Conservation (phyloP, 805 yeast species). For the Debaryomyces hansenii region DNA sequence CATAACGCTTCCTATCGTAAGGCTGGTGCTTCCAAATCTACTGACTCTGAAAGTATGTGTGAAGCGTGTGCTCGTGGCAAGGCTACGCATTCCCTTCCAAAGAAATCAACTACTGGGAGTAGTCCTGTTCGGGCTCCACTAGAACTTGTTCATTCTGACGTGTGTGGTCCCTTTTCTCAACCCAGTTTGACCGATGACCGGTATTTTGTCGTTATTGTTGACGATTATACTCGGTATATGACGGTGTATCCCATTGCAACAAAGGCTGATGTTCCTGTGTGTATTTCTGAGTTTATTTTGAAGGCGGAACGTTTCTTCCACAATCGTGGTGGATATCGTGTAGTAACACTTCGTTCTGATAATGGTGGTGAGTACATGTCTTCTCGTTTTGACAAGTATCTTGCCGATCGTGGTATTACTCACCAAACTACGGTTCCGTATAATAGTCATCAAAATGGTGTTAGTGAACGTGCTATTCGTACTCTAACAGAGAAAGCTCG, state of each 20-base stretch:
- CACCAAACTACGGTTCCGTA: constrained; percentile 2
- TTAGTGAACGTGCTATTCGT: constrained; percentile 2
- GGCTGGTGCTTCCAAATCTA: not conserved
- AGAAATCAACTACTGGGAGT: not conserved
- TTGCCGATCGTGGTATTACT: not conserved
- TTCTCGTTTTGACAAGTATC: not conserved
- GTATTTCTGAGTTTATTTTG: not conserved
- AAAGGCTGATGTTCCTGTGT: not conserved
- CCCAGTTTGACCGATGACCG: not conserved
- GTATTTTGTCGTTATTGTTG: not conserved
- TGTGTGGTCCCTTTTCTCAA: not conserved
- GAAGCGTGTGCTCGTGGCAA: not conserved
- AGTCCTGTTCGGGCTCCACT: not conserved
- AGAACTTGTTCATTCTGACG: not conserved
- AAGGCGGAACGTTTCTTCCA: not conserved
- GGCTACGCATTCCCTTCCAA: not conserved
- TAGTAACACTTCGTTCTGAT: constrained; percentile 12
- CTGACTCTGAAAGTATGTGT: not conserved
- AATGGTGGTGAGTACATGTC: constrained; percentile 3
- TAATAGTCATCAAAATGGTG: constrained; percentile 4
- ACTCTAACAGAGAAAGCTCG: constrained; percentile 2
- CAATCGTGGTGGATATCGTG: not conserved
- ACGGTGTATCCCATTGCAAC: not conserved
- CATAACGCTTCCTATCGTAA: not conserved
- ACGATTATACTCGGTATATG: not conserved